Evolutionary conservation across 192 early-diverging fungal genomes (phyloP).

Genomic region (Chytriomyces hyalinus): DNA sequence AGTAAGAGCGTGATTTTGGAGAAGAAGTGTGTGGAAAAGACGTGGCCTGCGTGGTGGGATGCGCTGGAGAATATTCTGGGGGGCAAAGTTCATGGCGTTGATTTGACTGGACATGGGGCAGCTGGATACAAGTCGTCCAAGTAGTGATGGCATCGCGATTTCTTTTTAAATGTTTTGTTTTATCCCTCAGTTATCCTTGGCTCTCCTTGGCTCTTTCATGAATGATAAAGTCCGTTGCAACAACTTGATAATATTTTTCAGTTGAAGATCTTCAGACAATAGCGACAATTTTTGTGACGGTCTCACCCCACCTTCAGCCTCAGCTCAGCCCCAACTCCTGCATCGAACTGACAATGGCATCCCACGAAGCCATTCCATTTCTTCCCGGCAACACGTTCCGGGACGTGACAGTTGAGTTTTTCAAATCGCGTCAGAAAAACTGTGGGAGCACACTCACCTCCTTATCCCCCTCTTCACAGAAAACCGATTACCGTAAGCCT

Average conservation of each 20-base stretch:
- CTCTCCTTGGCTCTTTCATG: too few relatives aligned
- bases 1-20: slow-evolving; percentile 66
- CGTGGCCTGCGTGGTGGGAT: slow-evolving; percentile 99
- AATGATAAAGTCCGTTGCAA: too few relatives aligned
- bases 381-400: slow-evolving; percentile 61
- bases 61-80: slow-evolving; percentile 81
- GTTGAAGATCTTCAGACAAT: background rate
- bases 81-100: slow-evolving; percentile 59
- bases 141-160: too few relatives aligned
- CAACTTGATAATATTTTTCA: too few relatives aligned
- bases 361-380: slow-evolving; percentile 55
- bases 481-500: slow-evolving; percentile 57
- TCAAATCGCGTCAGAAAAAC: background rate
- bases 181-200: too few relatives aligned
- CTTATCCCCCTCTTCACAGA: slow-evolving; percentile 36
- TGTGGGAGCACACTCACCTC: background rate
- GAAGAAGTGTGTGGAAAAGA: slow-evolving; percentile 98
- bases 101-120: slow-evolving; percentile 40
- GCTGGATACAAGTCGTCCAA: slow-evolving; percentile 4
- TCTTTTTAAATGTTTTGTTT: too few relatives aligned
- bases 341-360: slow-evolving; percentile 22
- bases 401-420: slow-evolving; percentile 51
- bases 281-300: background rate
- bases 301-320: background rate
- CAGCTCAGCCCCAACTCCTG: background rate